Base-by-base conservation (phyloP, 129 eudicot genomes). In the Heracleum sosnowskyi region DNA sequence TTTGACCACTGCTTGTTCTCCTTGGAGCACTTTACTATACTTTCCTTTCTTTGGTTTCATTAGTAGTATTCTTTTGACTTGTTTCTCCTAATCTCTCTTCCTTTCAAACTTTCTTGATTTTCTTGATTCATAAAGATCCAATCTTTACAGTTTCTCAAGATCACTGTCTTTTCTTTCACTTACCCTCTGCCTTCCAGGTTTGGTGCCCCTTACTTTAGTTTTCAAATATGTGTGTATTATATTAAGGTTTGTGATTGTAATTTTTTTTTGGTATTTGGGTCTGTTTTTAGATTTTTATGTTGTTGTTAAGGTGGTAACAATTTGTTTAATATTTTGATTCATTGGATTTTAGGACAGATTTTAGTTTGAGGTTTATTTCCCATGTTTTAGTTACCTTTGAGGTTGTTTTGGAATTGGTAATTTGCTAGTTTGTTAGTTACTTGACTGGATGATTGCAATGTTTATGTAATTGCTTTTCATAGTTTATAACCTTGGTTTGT, bases 11-110 rank as follows among this genome's bases (percentile, higher is more conserved):
- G 62, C 11, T 53, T 7, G 11, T 22, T 5, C 5, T 28, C 0
- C 53, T 16, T 22, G 26, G 28, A 44, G n/a, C 47, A 44, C 47
- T 44, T 11, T 44, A 11, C 47, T 44, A 12, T 44, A 11, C 47
- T 44, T 49, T 8, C 13, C 13, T 24, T 8, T 55, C 31, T 24
- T 55, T 55, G 3, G n/a, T n/a, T 55, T 55, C 64, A 24, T 55
- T 55, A 73, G 46, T 42, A 31, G 53, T 73, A 42, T 42, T 73
- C 76, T 73, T 42, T 73, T 73, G 76, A 73, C 76, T 73, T 73
- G 55, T 73, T 73, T 35, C 75, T 55, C 64, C 64, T 55, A 24
- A 26, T n/a, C 36, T 9, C 18, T 39, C 24, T 72, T 46, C 41
- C 28, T 22, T 8, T 37, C 29, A 53, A 53, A 22, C 0, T 53